Evolutionary conservation across 2,329 filamentous ascomycete genomes (phyloP), one percentile per base, ranked within the genome.

Genomic region (Geosmithia flava): DNA sequence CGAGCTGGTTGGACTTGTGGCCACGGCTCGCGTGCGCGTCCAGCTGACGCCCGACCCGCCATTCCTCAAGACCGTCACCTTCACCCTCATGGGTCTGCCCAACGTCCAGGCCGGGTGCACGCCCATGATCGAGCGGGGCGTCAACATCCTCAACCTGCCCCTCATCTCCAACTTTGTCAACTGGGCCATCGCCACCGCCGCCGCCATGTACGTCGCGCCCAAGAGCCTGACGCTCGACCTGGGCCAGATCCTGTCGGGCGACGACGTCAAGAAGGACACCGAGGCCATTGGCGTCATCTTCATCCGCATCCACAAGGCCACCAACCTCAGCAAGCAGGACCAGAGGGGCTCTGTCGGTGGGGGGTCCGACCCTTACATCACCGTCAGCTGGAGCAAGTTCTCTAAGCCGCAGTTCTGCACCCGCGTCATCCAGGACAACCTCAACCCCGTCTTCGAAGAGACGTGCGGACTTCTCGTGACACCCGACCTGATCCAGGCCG

Each of bases 371-470:
- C 89, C 91, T 0, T 97, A 97, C 63, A 94, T 97, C 61, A 96
- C 91, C 30, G 75, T 97, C 37, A 84, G 86, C 41, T 97, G 94
- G 71, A 94, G 87, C 58, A 96, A 97, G 64, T 97, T 96, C 56
- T 87, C 86, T 49, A 98, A 98, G 68, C 91, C 91, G 2, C 94
- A 95, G 78, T 97, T 95, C 66, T 96, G 90, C 65, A 97, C 93
- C 1, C 82, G 93, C 45, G 90, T 97, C 47, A 96, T 97, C 53
- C 88, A 91, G 47, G 91, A 97, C 59, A 85, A 96, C 55, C 75
- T 95, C 48, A 95, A 97, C 58, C 93, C 93, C 0, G 75, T 95
- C 4, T 97, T 94, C 71, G 86, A 93, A 58, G 93, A 97, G 66
- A 86, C 80, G 2, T 82, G 87, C 42, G 89, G 87, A 1, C 72